Percentiles rank a stretch among this genome's conserved stretches.
Conservation (phyloP, 2,329 filamentous ascomycete species). For the Ophiostoma quercus region DNA sequence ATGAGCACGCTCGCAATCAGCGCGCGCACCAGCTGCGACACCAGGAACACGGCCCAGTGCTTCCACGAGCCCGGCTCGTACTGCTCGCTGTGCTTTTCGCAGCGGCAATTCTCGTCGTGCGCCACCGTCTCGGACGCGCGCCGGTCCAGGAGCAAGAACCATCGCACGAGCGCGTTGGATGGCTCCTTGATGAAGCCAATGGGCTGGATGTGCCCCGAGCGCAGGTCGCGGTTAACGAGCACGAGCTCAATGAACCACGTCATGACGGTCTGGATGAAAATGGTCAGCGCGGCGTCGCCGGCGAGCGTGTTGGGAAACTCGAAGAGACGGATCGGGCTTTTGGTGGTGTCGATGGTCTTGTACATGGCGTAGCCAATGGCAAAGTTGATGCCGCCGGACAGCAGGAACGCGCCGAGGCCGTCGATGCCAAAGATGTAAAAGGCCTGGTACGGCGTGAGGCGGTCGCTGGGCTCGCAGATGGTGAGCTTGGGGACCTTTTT, state of each 20-base stretch:
- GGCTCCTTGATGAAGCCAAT: constrained; percentile 43
- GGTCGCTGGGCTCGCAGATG: constrained; percentile 35
- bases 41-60: constrained; percentile 35
- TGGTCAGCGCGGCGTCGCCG: constrained; percentile 47
- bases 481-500: constrained; percentile 25
- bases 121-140: not conserved
- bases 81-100: constrained; percentile 26
- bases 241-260: constrained; percentile 48
- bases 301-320: constrained; percentile 48
- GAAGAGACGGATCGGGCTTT: constrained; percentile 44
- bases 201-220: constrained; percentile 42
- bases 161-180: constrained; percentile 34
- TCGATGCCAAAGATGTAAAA: constrained; percentile 47
- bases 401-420: constrained; percentile 43
- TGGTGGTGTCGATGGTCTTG: constrained; percentile 35
- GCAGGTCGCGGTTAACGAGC: constrained; percentile 46
- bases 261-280: constrained; percentile 46
- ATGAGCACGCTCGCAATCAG: constrained; percentile 36
- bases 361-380: constrained; percentile 50
- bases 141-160: constrained; percentile 43
- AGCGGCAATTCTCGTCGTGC: constrained; percentile 26
- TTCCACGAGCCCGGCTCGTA: constrained; percentile 30
- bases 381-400: constrained; percentile 50
- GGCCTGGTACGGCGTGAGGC: constrained; percentile 41
- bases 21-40: constrained; percentile 36